Evolutionary conservation across 2,329 filamentous ascomycete genomes (phyloP).

Genomic region (Venturia carpophila): DNA sequence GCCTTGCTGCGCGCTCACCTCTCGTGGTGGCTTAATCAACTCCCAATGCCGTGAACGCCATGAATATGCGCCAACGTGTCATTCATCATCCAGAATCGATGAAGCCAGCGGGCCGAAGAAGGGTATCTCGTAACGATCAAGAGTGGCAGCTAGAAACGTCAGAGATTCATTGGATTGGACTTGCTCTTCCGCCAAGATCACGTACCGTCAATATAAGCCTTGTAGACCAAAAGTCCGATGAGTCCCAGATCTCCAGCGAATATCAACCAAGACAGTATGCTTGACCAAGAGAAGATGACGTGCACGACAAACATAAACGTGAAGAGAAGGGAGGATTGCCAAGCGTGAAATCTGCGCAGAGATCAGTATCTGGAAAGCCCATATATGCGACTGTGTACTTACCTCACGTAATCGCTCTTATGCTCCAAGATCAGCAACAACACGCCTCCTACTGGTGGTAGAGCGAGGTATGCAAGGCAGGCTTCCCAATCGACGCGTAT

Average conservation of each 20-base stretch:
- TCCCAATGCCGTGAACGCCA: neutral
- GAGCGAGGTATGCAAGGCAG: conserved; percentile 73
- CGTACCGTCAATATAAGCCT: conserved; percentile 78
- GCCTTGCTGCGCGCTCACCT: neutral
- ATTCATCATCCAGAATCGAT: conserved; percentile 85
- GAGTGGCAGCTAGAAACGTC: conserved; percentile 48
- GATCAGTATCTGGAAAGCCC: neutral
- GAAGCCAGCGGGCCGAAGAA: conserved; percentile 80
- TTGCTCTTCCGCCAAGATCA: conserved; percentile 21
- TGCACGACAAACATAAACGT: conserved; percentile 66
- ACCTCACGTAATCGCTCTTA: conserved; percentile 96
- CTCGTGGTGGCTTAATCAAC: neutral
- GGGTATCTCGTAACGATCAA: conserved; percentile 71
- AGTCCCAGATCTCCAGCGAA: conserved; percentile 66
- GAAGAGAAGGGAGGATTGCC: conserved; percentile 84
- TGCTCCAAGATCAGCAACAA: conserved; percentile 78
- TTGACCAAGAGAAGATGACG: conserved; percentile 78
- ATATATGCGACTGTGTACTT: conserved; percentile 25
- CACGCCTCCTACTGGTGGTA: conserved; percentile 81
- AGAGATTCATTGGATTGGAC: neutral
- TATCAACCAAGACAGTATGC: conserved; percentile 74
- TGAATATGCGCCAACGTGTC: neutral
- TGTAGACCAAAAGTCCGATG: conserved; percentile 67
- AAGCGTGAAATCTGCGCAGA: conserved; percentile 73
- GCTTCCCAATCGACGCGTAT: conserved; percentile 85